phyloP scores from a whole-genome alignment of 148 eudicot genomes.

The Rhododendron williamsianum region DNA sequence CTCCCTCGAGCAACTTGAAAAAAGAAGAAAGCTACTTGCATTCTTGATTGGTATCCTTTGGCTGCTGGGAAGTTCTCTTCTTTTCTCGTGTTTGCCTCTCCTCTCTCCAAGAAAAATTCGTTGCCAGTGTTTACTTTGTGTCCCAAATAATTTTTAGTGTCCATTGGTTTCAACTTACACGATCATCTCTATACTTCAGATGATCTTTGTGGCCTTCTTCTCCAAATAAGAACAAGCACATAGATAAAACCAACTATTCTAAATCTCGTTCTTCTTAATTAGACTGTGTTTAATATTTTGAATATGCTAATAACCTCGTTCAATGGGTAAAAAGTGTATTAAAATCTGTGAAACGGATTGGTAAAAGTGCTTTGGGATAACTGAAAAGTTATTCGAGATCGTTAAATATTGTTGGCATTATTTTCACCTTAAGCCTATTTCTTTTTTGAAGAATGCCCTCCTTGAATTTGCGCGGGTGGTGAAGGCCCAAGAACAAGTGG shows the following conservation, averaged over 20 bases:
- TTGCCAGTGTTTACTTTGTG: background rate
- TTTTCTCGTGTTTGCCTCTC: background rate
- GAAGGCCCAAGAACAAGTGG: slow-evolving; percentile 72
- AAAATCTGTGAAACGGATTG: background rate
- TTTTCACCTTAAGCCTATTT: background rate
- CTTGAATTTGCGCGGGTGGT: slow-evolving; percentile 79
- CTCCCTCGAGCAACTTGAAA: too few relatives aligned
- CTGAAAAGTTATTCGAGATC: background rate
- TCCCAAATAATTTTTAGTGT: background rate
- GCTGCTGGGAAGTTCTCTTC: background rate
- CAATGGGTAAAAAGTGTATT: background rate
- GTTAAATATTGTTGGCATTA: background rate
- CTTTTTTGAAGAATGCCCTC: slow-evolving; percentile 51
- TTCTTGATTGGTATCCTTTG: too few relatives aligned
- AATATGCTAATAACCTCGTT: background rate
- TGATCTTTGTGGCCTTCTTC: background rate
- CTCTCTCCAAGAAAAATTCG: background rate
- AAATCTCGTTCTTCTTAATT: background rate
- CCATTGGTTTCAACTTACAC: background rate
- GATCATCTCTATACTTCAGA: background rate
- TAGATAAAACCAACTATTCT: background rate
- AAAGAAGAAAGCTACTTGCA: too few relatives aligned
- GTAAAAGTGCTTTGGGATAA: background rate
- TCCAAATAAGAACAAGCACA: background rate
- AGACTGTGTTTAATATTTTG: background rate